phyloP scores from a whole-genome alignment of 768 basidiomycete genomes.

The Suillus occidentalis region DNA sequence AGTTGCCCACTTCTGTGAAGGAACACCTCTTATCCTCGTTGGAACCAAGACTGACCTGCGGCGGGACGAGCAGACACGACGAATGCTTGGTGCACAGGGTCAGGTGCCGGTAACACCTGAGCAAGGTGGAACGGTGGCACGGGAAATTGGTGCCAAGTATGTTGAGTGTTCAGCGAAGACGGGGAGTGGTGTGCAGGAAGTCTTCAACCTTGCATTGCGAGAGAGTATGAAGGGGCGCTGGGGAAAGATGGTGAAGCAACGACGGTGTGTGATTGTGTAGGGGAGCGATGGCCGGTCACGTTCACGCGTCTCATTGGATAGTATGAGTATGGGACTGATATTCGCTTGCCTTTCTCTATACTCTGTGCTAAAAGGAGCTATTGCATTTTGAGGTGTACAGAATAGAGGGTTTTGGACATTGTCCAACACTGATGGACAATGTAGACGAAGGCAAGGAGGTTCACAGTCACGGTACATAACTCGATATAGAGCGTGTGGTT shows the following conservation, averaged over 20 bases:
- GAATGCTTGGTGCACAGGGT: conserved; percentile 90
- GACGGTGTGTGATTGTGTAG: conserved; percentile 66
- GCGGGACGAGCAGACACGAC: conserved; percentile 78
- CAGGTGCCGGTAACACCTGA: conserved; percentile 76
- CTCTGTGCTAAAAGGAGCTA: conserved; percentile 13
- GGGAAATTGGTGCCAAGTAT: conserved; percentile 92
- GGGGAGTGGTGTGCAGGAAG: conserved; percentile 87
- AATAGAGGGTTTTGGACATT: conserved; percentile 22
- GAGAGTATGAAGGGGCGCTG: conserved; percentile 85
- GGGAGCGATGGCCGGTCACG: background rate
- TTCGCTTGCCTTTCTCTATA: conserved; percentile 22
- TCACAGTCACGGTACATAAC: conserved; percentile 32
- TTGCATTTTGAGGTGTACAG: conserved; percentile 26
- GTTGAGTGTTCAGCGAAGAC: conserved; percentile 93
- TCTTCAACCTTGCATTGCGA: conserved; percentile 84
- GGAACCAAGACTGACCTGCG: conserved; percentile 94
- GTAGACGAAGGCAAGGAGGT: conserved; percentile 36
- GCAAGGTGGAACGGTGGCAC: conserved; percentile 83
- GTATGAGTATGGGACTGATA: conserved; percentile 22
- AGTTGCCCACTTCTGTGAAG: conserved; percentile 89
- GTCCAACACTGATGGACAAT: conserved; percentile 28
- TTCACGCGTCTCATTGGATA: conserved; percentile 8
- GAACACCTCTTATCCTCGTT: conserved; percentile 86
- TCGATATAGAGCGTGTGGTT: conserved; percentile 35
- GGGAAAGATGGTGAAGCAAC: conserved; percentile 68